These are phyloP conservation scores for Penicillium sp. DNA, from an alignment of 2,329 filamentous ascomycete genomes.

Conservation along the genomic window DNA sequence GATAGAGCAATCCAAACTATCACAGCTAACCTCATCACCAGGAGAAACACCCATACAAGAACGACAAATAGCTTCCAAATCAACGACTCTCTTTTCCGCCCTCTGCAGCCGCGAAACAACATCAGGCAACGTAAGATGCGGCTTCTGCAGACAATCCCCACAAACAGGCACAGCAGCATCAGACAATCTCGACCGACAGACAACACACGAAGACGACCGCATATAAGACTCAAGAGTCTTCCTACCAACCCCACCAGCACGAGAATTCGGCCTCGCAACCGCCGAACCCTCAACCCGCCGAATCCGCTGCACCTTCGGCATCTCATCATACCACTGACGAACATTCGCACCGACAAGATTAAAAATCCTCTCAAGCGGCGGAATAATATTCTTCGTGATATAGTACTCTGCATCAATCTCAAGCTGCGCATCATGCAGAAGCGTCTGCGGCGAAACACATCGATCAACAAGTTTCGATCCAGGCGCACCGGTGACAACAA, in stretches of 20 bases:
- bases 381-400: conserved; percentile 92
- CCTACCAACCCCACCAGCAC: conserved; percentile 41
- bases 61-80: conserved; percentile 72
- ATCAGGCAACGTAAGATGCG: conserved; percentile 60
- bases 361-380: conserved; percentile 92
- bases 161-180: conserved; percentile 47
- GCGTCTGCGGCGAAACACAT: conserved; percentile 80
- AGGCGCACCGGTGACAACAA: conserved; percentile 85
- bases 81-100: conserved; percentile 63
- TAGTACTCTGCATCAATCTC: conserved; percentile 95
- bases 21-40: conserved; percentile 77
- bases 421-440: conserved; percentile 73
- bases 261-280: conserved; percentile 21
- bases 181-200: conserved; percentile 65
- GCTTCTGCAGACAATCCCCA: conserved; percentile 35
- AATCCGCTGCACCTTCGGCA: conserved; percentile 85
- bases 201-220: conserved; percentile 73
- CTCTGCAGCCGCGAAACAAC: conserved; percentile 63
- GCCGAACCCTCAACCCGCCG: conserved; percentile 56
- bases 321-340: conserved; percentile 88
- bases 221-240: conserved; percentile 94
- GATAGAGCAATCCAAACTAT: conserved; percentile 88
- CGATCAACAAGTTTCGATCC: conserved; percentile 83
- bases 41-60: conserved; percentile 74
- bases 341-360: conserved; percentile 93